A percentile compares a stretch with the other conserved stretches of the same genome.
phyloP scores from a whole-genome alignment of 1,139 yeast genomes.

The Lodderomyces elongisporus region DNA sequence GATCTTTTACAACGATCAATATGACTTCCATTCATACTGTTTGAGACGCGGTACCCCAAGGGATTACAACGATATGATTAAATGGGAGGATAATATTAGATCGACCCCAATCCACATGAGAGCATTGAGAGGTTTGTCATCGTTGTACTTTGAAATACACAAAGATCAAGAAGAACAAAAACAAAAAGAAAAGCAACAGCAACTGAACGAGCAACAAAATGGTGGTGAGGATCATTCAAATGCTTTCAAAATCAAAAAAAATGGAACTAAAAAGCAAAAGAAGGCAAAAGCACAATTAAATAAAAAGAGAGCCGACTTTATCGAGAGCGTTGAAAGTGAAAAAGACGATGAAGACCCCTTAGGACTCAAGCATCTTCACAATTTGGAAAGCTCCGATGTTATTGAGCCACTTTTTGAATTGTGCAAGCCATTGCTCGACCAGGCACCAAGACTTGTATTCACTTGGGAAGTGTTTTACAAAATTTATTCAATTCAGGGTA shows the following conservation, averaged over 20 bases:
- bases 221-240: conserved; percentile 15
- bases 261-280: conserved; percentile 25
- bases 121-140: conserved; percentile 62
- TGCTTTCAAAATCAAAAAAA: conserved; percentile 18
- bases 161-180: conserved; percentile 17
- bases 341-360: conserved; percentile 47
- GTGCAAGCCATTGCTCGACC: conserved; percentile 30
- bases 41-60: conserved; percentile 88
- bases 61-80: conserved; percentile 67
- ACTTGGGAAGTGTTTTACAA: conserved; percentile 38
- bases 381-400: conserved; percentile 23
- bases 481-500: conserved; percentile 35
- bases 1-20: conserved; percentile 76
- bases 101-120: conserved; percentile 66
- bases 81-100: conserved; percentile 77
- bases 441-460: conserved; percentile 29
- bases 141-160: conserved; percentile 49
- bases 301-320: conserved; percentile 34
- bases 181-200: no score
- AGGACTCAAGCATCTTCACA: conserved; percentile 37
- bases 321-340: conserved; percentile 39
- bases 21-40: conserved; percentile 92
- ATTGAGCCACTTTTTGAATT: conserved; percentile 27
- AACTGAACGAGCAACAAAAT: no score
- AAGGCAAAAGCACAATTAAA: conserved; percentile 34